Percentiles rank a stretch among this genome's conserved stretches.
These are phyloP conservation scores for Termitomyces sp. DNA, from an alignment of 768 basidiomycete genomes.

Conservation along the genomic window DNA sequence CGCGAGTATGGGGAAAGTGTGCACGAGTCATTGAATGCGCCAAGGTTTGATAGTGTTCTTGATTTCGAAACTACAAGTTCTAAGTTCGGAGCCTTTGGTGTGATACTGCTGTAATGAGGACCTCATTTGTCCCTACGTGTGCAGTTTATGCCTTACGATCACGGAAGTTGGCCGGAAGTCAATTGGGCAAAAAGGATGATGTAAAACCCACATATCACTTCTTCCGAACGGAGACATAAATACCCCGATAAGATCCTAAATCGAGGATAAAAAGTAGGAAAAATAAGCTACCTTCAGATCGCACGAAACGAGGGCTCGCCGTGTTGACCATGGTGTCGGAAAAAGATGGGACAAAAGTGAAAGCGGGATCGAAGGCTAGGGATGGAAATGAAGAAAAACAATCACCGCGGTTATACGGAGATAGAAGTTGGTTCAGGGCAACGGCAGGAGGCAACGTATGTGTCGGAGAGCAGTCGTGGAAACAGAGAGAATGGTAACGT, in stretches of 20 bases:
- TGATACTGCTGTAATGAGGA: too few relatives aligned
- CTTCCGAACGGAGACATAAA: not conserved
- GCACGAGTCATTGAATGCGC: not conserved
- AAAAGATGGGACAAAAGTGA: too few relatives aligned
- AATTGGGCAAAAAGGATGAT: not conserved
- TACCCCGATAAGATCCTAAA: not conserved
- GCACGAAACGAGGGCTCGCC: not conserved
- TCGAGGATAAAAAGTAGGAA: not conserved
- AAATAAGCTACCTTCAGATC: too few relatives aligned
- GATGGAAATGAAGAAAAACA: not conserved
- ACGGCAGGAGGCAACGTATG: not conserved
- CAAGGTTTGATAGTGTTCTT: not conserved
- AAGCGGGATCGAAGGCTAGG: not conserved
- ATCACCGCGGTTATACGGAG: conserved; percentile 15
- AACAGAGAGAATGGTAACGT: conserved; percentile 13
- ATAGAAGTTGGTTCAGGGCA: not conserved
- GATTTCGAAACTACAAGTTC: not conserved
- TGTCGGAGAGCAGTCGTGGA: conserved; percentile 8
- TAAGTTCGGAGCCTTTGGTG: not conserved
- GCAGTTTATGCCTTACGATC: not conserved
- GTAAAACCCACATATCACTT: not conserved
- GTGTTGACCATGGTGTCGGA: not conserved
- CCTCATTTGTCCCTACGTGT: not conserved
- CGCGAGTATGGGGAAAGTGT: not conserved
- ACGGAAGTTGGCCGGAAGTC: not conserved